phyloP scores from a whole-genome alignment of 176 grass and related monocot genomes.

The Ensete ventricosum region DNA sequence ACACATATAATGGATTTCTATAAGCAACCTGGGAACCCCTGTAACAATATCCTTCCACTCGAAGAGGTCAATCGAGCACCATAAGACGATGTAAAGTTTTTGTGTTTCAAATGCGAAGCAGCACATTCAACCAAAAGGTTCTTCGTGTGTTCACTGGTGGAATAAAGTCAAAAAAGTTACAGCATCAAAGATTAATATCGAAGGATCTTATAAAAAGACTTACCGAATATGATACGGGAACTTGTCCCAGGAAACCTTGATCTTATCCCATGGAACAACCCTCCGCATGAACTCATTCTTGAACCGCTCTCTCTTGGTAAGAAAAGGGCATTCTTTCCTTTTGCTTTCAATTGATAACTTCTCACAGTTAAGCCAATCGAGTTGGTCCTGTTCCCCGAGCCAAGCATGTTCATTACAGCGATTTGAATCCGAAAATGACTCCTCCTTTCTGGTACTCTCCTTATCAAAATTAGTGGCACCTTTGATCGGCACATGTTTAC shows the following conservation, averaged over 20 bases:
- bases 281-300: slow-evolving; percentile 77
- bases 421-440: slow-evolving; percentile 13
- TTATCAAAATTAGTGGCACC: slow-evolving; percentile 24
- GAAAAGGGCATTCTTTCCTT: slow-evolving; percentile 56
- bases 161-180: slow-evolving; percentile 12
- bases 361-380: slow-evolving; percentile 82
- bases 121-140: slow-evolving; percentile 59
- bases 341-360: slow-evolving; percentile 56
- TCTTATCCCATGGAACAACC: slow-evolving; percentile 80
- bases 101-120: slow-evolving; percentile 65
- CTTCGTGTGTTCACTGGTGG: slow-evolving; percentile 53
- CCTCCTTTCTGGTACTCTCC: slow-evolving; percentile 17
- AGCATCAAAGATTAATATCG: slow-evolving; percentile 30
- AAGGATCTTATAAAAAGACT: slow-evolving; percentile 11
- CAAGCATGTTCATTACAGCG: slow-evolving; percentile 63
- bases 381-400: slow-evolving; percentile 87
- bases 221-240: slow-evolving; percentile 85
- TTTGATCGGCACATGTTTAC: slow-evolving; percentile 32
- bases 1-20: slow-evolving; percentile 9
- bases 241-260: slow-evolving; percentile 65
- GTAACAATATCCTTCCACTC: slow-evolving; percentile 63
- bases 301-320: slow-evolving; percentile 67
- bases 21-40: slow-evolving; percentile 67
- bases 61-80: slow-evolving; percentile 67
- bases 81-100: slow-evolving; percentile 44